Base-by-base conservation (phyloP, 2,329 filamentous ascomycete genomes). In the Cercospora sesami region DNA sequence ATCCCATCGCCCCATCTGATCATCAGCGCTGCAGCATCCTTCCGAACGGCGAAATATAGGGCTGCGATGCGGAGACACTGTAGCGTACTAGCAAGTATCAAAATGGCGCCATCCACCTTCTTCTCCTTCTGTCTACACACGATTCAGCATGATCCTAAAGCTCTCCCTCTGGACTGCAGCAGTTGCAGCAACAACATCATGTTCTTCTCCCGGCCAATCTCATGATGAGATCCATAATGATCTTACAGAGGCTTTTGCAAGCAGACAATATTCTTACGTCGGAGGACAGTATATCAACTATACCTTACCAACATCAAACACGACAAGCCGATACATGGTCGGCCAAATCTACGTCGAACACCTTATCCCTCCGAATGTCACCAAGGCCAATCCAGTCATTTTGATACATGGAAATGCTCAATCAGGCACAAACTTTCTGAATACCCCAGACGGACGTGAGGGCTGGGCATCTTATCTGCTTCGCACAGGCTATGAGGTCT, bases 271-370 rank as follows among this genome's bases (percentile, higher is more conserved):
- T 62, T 75, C 74, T 39, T 73, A 75, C 61, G 61, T 71, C 12
- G 74, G 73, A 16, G 74, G 74, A 18, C 64, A 70, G 21, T 75
- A 75, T 64, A 66, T 71, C n/a, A 70, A 73, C n/a, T 53, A 66
- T 26, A 68, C 65, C 30, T 60, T 65, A n/a, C 66, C 66, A 21
- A 64, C 58, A 7, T 65, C 62, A 10, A 71, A 69, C 55, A 68
- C 66, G 12, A 71, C 66, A 10, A 62, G 60, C 26, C 64, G 69
- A 16, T 72, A 69, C 67, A 70, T 74, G 67, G 63, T 60, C 23
- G 80, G 80, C 63, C 85, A 87, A 77, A 85, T 86, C 79, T 86
- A 87, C 70, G 83, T 86, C 30, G 85, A 87, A 16, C 70, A 72
- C 6, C 82, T 83, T 14, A 68, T 73, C 5, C 66, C 74, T 74